Evolutionary conservation across 1,284 basidiomycete genomes (phyloP).

Genomic region (Polyporus tsugae): DNA sequence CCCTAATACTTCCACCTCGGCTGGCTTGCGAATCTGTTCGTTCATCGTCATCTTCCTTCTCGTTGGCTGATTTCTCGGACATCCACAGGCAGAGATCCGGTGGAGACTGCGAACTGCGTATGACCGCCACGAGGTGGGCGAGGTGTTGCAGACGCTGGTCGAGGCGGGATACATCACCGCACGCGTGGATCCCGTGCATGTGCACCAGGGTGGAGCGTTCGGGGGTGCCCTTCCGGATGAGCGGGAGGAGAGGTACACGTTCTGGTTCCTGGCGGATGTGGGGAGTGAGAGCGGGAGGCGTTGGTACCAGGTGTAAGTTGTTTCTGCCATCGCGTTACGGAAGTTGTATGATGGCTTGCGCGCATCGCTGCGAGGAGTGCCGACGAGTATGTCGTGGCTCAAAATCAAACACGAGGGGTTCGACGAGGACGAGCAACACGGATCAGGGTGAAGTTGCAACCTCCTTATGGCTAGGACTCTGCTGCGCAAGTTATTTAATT

Average conservation of each 20-base stretch:
- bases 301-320: slow-evolving; percentile 59
- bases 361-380: not conserved
- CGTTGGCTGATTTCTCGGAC: not conserved
- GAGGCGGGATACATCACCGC: slow-evolving; percentile 56
- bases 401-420: not conserved
- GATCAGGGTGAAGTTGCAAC: not conserved
- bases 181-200: slow-evolving; percentile 36
- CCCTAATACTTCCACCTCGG: slow-evolving; percentile 17
- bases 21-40: not conserved
- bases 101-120: slow-evolving; percentile 73
- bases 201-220: slow-evolving; percentile 6
- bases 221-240: slow-evolving; percentile 49
- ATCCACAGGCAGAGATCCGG: slow-evolving; percentile 65
- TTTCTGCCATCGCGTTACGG: not conserved
- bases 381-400: not conserved
- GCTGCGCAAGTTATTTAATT: too few relatives aligned
- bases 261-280: slow-evolving; percentile 50
- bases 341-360: slow-evolving; percentile 10
- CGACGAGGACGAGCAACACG: not conserved
- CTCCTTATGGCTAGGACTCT: not conserved
- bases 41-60: not conserved
- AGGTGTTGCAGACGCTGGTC: slow-evolving; percentile 65
- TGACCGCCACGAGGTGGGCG: slow-evolving; percentile 78
- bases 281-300: slow-evolving; percentile 42
- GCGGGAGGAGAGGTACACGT: slow-evolving; percentile 55